phyloP scores from a whole-genome alignment of 2,329 filamentous ascomycete genomes.

The Alternaria novae-zelandiae region DNA sequence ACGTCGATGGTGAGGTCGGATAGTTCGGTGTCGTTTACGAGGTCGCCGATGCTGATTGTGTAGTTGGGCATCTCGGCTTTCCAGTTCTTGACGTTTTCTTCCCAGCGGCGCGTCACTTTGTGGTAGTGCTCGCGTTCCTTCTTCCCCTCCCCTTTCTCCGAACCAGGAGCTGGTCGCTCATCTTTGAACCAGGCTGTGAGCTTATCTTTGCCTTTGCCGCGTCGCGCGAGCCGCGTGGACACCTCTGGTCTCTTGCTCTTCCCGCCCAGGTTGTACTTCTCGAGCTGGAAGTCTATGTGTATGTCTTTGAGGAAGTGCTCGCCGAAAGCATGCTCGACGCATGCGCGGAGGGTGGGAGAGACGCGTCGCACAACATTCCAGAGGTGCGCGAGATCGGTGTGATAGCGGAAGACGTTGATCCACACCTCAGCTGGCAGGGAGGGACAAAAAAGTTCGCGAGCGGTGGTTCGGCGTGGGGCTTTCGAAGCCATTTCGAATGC shows the following conservation, averaged over 20 bases:
- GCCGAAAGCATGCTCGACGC: conserved; percentile 38
- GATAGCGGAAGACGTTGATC: conserved; percentile 42
- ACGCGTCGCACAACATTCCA: conserved; percentile 39
- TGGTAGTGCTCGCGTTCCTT: conserved; percentile 10
- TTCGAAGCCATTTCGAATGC: conserved; percentile 5
- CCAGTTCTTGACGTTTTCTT: conserved; percentile 27
- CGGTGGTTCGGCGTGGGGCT: background rate
- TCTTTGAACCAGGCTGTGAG: conserved; percentile 27
- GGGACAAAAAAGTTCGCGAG: conserved; percentile 20
- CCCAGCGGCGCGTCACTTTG: conserved; percentile 35
- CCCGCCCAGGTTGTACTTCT: conserved; percentile 44
- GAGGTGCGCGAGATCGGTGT: conserved; percentile 39
- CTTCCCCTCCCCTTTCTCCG: background rate
- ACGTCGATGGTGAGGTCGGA: conserved; percentile 29
- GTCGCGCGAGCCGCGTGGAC: conserved; percentile 22
- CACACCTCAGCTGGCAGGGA: conserved; percentile 44
- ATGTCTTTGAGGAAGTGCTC: conserved; percentile 29
- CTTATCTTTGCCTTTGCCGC: conserved; percentile 20
- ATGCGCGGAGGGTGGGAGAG: conserved; percentile 35
- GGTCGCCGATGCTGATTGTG: conserved; percentile 33
- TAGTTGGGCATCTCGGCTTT: conserved; percentile 42
- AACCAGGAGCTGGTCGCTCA: conserved; percentile 7
- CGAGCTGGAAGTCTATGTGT: conserved; percentile 37
- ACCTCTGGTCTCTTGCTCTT: conserved; percentile 37
- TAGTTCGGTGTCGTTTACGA: conserved; percentile 44